phyloP scores from a whole-genome alignment of 495 filamentous ascomycete genomes.

The Neurospora sp. region DNA sequence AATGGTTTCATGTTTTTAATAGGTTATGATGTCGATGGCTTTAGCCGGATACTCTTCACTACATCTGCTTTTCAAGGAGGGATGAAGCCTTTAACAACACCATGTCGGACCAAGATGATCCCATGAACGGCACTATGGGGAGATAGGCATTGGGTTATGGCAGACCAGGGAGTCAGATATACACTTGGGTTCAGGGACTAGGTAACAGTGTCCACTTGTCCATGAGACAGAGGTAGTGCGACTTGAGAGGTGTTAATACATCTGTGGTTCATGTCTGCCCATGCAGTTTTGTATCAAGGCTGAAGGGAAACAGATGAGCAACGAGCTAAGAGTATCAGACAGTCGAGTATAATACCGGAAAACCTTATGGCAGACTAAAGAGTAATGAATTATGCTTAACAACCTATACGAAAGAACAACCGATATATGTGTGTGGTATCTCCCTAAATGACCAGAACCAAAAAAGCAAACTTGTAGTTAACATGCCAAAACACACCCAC shows the following conservation, averaged over 20 bases:
- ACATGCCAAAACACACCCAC: neutral
- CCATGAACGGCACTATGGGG: neutral
- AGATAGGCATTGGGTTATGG: neutral
- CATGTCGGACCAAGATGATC: neutral
- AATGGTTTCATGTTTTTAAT: neutral
- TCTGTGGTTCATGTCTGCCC: neutral
- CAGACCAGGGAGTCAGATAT: neutral
- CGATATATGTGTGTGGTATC: neutral
- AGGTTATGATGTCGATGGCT: neutral
- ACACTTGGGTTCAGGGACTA: neutral
- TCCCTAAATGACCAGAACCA: neutral
- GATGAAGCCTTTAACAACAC: neutral
- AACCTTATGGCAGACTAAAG: neutral
- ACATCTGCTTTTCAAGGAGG: neutral
- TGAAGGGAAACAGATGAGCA: neutral
- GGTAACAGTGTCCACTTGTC: neutral
- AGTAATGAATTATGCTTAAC: neutral
- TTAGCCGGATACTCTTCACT: neutral
- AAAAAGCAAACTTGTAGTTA: neutral
- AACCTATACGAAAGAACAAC: neutral
- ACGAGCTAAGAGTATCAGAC: neutral
- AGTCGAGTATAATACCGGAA: neutral
- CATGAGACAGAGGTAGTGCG: too few relatives aligned
- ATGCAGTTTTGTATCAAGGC: neutral
- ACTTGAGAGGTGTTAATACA: neutral